Base-by-base conservation (phyloP, 257 asterid genomes). In the Nyctanthes arbortristis region DNA sequence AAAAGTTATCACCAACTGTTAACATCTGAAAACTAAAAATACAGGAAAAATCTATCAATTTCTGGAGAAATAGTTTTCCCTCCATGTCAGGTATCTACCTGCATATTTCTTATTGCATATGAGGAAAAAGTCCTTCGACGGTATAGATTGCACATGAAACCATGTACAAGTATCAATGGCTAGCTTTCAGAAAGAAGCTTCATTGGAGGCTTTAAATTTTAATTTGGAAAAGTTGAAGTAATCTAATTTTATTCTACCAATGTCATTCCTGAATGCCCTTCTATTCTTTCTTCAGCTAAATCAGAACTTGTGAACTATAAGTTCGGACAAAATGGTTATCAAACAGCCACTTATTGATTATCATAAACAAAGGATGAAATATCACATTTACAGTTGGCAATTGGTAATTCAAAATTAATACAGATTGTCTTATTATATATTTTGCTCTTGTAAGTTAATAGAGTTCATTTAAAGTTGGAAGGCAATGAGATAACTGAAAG, bases 391-490 rank as follows among this genome's bases (percentile, higher is more conserved):
- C 24, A 16, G 10, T 10, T 52, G 59, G 59, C 30, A 7, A 9
- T 9, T 52, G 3, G 31, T 24, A 49, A 49, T 7, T 49, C 22
- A 49, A 49, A 20, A 20, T 49, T 49, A 22, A 20, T 18, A 49
- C 58, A 10, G 0, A 29, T 52, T 13, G 29, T 22, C 31, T 24
- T 27, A 24, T 24, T 2, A 6, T 52, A 8, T n/a, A n/a, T n/a
- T n/a, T n/a, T n/a, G n/a, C n/a, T n/a, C n/a, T n/a, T n/a, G n/a
- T n/a, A n/a, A n/a, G n/a, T n/a, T n/a, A n/a, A n/a, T n/a, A 22
- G 59, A 31, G 24, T 25, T 22, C 59, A 22, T n/a, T n/a, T n/a
- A 52, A 52, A 52, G 59, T 52, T 52, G 59, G 59, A 52, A 22
- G 3, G 29, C 8, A 52, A 24, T 8, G 31, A 52, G 16, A 52